Evolutionary conservation across 108 stramenopile genomes (phyloP), one percentile per base, ranked within the genome.

Genomic region (Epipyxis sp.): DNA sequence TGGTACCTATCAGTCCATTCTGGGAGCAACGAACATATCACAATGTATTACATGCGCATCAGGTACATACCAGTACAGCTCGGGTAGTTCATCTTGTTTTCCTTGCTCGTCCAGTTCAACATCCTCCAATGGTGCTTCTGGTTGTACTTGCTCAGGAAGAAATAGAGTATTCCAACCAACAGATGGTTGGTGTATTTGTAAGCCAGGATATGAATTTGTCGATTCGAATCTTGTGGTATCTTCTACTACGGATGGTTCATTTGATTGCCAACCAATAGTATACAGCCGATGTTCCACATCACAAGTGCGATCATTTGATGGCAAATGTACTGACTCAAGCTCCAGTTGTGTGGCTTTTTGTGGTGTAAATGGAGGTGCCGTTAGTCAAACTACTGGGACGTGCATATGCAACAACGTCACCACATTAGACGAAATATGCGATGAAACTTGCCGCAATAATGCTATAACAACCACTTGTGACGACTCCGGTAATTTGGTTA

Each of bases 251-350:
- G 87, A 89, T 74, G 87, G 87, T 20, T 80, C 58, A 10, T 76
- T 81, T 42, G 87, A 88, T 40, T 89, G 89, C 50, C 89, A 89
- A 80, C 88, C 89, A 0, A 85, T 86, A n/a, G 85, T 87, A 1
- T 88, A 83, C 80, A 62, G 67, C 1, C 71, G 84, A 1, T 89
- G 89, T 81, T 32, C 45, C 40, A 67, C 77, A 0, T 79, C 79
- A 39, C 67, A 82, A 50, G 81, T 61, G 10, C 80, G 85, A n/a
- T 78, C 79, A 32, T 45, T 76, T 40, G 42, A 59, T 40, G 89
- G 89, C 0, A 40, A 44, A 16, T 89, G 89, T 76, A 41, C 40
- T 27, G 1, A 13, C 25, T 50, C 46, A 20, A n/a, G n/a, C n/a
- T 79, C 78, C 61, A 81, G 76, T 82, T 88, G 87, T 35, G 74